A percentile compares a stretch with the other conserved stretches of the same genome.
phyloP scores from a whole-genome alignment of 352 stramenopile species.

The Globisporangium cystogenes region DNA sequence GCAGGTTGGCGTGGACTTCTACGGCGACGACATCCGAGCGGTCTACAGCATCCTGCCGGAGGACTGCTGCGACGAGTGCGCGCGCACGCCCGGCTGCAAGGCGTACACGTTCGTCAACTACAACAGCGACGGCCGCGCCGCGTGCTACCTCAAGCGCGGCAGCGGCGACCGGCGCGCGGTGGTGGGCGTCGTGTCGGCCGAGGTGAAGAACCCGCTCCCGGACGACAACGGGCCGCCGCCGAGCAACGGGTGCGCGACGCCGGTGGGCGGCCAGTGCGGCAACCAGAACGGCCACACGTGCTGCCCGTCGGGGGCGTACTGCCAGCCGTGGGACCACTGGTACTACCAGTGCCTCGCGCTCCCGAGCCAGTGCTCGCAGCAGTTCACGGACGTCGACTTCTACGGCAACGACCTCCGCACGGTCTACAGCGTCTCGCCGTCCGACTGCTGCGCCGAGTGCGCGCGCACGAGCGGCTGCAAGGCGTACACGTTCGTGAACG shows the following conservation, averaged over 20 bases:
- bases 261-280: constrained; percentile 15
- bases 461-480: constrained; percentile 19
- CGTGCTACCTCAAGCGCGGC: constrained; percentile 12
- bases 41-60: constrained; percentile 7
- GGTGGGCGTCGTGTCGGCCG: constrained; percentile 4
- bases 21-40: constrained; percentile 12
- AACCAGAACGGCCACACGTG: constrained; percentile 10
- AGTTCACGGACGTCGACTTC: constrained; percentile 21
- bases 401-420: constrained; percentile 19
- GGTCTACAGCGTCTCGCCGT: constrained; percentile 10
- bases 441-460: constrained; percentile 18
- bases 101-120: constrained; percentile 50
- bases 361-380: constrained; percentile 4
- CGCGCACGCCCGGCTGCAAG: constrained; percentile 29
- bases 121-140: constrained; percentile 8
- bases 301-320: constrained; percentile 29
- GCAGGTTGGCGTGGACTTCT: constrained; percentile 13
- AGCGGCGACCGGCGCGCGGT: background rate
- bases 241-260: constrained; percentile 12
- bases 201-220: constrained; percentile 4
- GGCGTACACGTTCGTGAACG: constrained; percentile 25
- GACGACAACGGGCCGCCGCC: too few species aligned
- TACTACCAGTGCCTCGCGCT: constrained; percentile 26
- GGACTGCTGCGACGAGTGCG: constrained; percentile 23
- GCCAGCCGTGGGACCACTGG: constrained; percentile 32